Percentiles rank a stretch among this genome's conserved stretches.
These are phyloP conservation scores for Calonectria montana DNA, from an alignment of 2,329 filamentous ascomycete genomes.

Conservation along the genomic window DNA sequence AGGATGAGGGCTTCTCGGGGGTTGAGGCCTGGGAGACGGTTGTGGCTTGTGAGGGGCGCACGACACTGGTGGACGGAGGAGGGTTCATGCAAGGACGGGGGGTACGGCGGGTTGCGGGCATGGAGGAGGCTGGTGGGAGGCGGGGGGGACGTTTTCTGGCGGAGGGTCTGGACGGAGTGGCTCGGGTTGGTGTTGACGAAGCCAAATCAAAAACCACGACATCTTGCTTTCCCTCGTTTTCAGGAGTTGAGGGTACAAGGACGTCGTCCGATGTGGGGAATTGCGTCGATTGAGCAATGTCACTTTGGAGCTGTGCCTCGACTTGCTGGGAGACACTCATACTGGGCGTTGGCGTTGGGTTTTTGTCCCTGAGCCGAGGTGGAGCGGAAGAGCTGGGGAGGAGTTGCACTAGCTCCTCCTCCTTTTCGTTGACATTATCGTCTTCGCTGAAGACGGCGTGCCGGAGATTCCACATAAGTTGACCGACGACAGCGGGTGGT, in stretches of 20 bases:
- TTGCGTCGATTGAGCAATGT: constrained; percentile 55
- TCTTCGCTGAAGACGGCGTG: constrained; percentile 57
- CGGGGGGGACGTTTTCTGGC: constrained; percentile 32
- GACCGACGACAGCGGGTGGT: constrained; percentile 67
- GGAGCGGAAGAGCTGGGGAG: constrained; percentile 34
- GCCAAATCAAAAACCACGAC: not conserved
- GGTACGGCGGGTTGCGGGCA: constrained; percentile 32
- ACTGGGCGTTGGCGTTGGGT: constrained; percentile 38
- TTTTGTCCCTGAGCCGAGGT: constrained; percentile 18
- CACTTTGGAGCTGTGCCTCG: constrained; percentile 62
- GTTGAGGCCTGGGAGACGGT: constrained; percentile 51
- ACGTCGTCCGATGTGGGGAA: constrained; percentile 44
- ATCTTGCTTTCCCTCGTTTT: constrained; percentile 29
- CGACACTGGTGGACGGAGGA: constrained; percentile 10
- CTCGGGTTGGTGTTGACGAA: constrained; percentile 26
- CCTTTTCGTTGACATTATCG: constrained; percentile 20
- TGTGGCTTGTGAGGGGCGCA: constrained; percentile 51
- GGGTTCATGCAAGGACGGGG: constrained; percentile 29
- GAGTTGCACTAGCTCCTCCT: constrained; percentile 36
- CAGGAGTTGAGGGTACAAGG: constrained; percentile 50
- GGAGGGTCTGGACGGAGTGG: constrained; percentile 19
- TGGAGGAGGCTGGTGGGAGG: constrained; percentile 11
- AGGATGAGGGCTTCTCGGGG: constrained; percentile 38
- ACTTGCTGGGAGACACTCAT: constrained; percentile 63
- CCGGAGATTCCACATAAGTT: constrained; percentile 68